phyloP scores from a whole-genome alignment of 2,329 filamentous ascomycete genomes.

The Verticillium isaacii region DNA sequence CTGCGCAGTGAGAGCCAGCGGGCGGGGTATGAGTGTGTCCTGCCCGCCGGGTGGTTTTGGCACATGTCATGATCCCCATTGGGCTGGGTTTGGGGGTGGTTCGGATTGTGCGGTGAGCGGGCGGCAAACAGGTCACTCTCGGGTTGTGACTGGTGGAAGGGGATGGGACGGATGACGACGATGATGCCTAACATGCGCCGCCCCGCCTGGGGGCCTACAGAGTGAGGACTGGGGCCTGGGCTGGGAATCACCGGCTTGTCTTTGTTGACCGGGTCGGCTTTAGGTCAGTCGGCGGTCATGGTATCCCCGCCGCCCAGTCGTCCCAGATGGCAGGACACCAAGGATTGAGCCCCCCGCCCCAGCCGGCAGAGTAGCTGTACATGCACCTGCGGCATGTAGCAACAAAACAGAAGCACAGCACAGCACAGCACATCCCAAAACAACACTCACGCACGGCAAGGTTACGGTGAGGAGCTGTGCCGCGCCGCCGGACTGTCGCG shows the following conservation, averaged over 20 bases:
- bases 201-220: too few relatives aligned
- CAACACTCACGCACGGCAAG: background rate
- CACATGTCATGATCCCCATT: background rate
- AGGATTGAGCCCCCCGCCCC: too few relatives aligned
- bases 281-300: too few relatives aligned
- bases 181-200: too few relatives aligned
- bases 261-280: too few relatives aligned
- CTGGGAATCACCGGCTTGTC: too few relatives aligned
- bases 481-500: background rate
- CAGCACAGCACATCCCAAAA: too few relatives aligned
- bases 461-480: background rate
- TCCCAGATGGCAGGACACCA: too few relatives aligned
- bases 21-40: background rate
- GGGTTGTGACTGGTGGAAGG: background rate
- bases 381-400: too few relatives aligned
- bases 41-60: background rate
- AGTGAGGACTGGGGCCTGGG: too few relatives aligned
- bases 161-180: background rate
- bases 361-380: too few relatives aligned
- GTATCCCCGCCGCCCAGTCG: too few relatives aligned
- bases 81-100: background rate
- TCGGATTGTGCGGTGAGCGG: background rate
- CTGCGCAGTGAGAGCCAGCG: background rate
- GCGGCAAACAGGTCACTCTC: background rate
- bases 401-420: background rate